Conservation (phyloP, 805 yeast species). For the Clavispora phyllophila region DNA sequence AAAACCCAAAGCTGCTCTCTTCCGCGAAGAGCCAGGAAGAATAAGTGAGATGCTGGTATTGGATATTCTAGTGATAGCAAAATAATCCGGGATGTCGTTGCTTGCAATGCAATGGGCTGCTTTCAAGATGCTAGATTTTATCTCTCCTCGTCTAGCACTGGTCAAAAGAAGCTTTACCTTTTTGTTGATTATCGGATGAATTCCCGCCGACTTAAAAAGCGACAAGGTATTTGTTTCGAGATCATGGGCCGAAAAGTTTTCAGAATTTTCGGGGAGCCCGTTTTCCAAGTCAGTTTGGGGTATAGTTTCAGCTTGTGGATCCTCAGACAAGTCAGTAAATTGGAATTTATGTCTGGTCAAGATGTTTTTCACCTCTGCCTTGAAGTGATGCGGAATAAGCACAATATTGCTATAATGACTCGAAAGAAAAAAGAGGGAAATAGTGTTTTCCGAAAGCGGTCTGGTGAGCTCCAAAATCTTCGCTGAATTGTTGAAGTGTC, state of each 20-base stretch:
- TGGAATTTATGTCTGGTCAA: conserved; percentile 40
- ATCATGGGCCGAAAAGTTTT: neutral
- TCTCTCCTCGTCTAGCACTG: conserved; percentile 53
- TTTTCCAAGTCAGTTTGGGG: neutral
- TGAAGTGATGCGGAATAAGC: conserved; percentile 46
- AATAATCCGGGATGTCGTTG: conserved; percentile 37
- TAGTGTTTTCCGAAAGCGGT: conserved; percentile 53
- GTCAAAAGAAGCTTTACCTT: conserved; percentile 44
- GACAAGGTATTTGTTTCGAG: conserved; percentile 5
- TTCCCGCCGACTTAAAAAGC: conserved; percentile 14
- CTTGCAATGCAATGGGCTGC: conserved; percentile 36
- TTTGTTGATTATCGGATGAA: conserved; percentile 42
- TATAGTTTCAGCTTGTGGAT: conserved; percentile 26
- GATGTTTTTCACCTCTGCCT: conserved; percentile 41
- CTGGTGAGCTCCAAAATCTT: conserved; percentile 52
- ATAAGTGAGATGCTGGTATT: conserved; percentile 46
- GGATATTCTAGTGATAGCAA: conserved; percentile 50
- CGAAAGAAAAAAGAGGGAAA: conserved; percentile 56
- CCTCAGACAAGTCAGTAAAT: conserved; percentile 41
- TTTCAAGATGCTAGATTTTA: conserved; percentile 35
- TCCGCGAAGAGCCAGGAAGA: conserved; percentile 37
- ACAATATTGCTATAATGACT: conserved; percentile 63
- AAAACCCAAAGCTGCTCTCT: conserved; percentile 36
- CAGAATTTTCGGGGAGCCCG: neutral
- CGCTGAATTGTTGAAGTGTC: conserved; percentile 45